phyloP scores from a whole-genome alignment of 352 stramenopile genomes.

The Phytophthora cactorum region DNA sequence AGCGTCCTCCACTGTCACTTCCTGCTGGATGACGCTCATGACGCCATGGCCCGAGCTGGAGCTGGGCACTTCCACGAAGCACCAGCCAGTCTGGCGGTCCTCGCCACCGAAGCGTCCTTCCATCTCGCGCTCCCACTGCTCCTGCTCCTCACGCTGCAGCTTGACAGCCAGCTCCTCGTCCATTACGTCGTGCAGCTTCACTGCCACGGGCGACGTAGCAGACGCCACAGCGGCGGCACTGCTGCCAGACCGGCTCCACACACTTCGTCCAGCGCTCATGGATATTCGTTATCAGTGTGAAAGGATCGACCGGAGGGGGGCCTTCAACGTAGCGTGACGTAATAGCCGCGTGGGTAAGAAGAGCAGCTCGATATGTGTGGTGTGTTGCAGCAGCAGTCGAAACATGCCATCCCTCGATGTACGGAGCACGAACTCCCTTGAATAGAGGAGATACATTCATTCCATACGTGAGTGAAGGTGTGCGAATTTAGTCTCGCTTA shows the following conservation, averaged over 20 bases:
- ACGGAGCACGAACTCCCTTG: not conserved
- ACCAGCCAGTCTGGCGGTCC: slow-evolving; percentile 65
- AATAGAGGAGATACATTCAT: slow-evolving; percentile 7
- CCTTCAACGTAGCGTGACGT: slow-evolving; percentile 13
- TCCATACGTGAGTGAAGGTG: slow-evolving; percentile 14
- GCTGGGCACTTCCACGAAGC: slow-evolving; percentile 79
- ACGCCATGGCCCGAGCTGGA: slow-evolving; percentile 58
- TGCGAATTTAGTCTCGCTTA: not conserved
- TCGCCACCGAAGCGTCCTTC: slow-evolving; percentile 64
- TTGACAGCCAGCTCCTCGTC: slow-evolving; percentile 73
- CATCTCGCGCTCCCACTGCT: slow-evolving; percentile 71
- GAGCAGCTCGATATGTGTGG: slow-evolving; percentile 20
- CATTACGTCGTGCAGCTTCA: slow-evolving; percentile 75
- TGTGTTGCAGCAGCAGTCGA: slow-evolving; percentile 8
- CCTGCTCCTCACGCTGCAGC: slow-evolving; percentile 74
- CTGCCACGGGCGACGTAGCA: slow-evolving; percentile 28
- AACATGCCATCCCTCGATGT: slow-evolving; percentile 9
- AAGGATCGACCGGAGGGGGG: not conserved
- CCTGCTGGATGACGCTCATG: slow-evolving; percentile 80
- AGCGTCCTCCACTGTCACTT: slow-evolving; percentile 58
- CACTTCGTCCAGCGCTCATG: slow-evolving; percentile 20
- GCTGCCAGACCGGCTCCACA: slow-evolving; percentile 10
- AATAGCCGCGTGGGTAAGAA: slow-evolving; percentile 20
- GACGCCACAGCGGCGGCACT: slow-evolving; percentile 17
- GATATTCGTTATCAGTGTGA: slow-evolving; percentile 8